Conservation (phyloP, 768 basidiomycete species). For the Termitomyces sp. region DNA sequence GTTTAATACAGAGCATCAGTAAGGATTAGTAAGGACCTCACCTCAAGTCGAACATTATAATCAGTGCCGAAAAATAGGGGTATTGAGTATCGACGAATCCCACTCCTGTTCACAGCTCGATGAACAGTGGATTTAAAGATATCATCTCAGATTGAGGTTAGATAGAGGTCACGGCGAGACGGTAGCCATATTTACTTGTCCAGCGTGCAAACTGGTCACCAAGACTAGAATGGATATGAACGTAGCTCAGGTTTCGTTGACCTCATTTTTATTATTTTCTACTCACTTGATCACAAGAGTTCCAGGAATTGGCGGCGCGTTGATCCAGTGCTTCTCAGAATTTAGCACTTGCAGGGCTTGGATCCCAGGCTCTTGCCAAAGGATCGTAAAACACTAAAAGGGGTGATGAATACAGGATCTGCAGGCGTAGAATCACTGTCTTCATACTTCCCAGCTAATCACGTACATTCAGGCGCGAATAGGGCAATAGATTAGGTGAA, state of each 20-base stretch:
- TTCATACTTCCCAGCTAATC: conserved; percentile 49
- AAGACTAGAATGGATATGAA: conserved; percentile 39
- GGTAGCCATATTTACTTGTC: conserved; percentile 62
- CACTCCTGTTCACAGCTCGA: conserved; percentile 77
- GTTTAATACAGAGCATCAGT: background rate
- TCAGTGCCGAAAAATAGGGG: conserved; percentile 91
- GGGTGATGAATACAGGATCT: background rate
- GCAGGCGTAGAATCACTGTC: background rate
- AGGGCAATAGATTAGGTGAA: background rate
- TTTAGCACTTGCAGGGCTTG: conserved; percentile 85
- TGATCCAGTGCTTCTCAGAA: conserved; percentile 73
- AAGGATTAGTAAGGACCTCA: conserved; percentile 28
- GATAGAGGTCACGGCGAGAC: background rate
- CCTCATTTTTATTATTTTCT: background rate
- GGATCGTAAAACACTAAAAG: conserved; percentile 74
- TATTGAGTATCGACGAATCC: conserved; percentile 74
- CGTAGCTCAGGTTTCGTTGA: background rate
- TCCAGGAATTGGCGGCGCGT: conserved; percentile 74
- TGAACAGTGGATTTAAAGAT: conserved; percentile 91
- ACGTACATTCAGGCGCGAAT: background rate
- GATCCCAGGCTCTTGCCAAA: conserved; percentile 75
- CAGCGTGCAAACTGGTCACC: conserved; percentile 88
- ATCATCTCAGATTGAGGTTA: conserved; percentile 54
- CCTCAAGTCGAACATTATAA: conserved; percentile 80
- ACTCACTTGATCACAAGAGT: conserved; percentile 85